These are phyloP conservation scores for Xylaria sp. DNA, from an alignment of 2,329 filamentous ascomycete genomes.

Conservation along the genomic window DNA sequence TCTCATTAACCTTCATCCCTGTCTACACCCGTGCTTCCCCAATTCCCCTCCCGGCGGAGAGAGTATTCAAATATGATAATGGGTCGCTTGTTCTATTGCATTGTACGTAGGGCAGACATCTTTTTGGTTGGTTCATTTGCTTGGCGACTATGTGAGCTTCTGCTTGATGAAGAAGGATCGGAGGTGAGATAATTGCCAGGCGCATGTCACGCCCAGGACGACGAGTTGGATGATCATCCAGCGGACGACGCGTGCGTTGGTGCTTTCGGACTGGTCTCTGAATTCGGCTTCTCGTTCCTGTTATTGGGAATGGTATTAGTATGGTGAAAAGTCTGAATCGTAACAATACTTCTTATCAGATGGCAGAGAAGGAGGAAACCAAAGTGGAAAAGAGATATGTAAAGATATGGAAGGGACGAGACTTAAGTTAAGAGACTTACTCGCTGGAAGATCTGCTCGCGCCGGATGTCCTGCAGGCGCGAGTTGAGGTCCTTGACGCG, in stretches of 20 bases:
- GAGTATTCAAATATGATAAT: not conserved
- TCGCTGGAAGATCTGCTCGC: slow-evolving; percentile 96
- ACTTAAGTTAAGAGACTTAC: slow-evolving; percentile 61
- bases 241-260: slow-evolving; percentile 89
- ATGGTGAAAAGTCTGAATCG: too few species aligned
- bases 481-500: slow-evolving; percentile 91
- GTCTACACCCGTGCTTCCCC: not conserved
- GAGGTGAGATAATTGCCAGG: slow-evolving; percentile 96
- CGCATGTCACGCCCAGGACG: slow-evolving; percentile 86
- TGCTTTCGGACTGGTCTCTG: slow-evolving; percentile 94
- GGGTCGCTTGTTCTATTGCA: not conserved
- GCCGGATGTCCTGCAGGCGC: slow-evolving; percentile 84
- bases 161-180: slow-evolving; percentile 99
- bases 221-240: slow-evolving; percentile 94
- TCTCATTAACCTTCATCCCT: not conserved
- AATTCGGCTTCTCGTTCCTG: slow-evolving; percentile 98
- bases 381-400: slow-evolving; percentile 1
- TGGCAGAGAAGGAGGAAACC: not conserved
- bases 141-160: slow-evolving; percentile 82
- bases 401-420: not conserved
- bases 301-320: slow-evolving; percentile 9
- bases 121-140: not conserved
- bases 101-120: slow-evolving; percentile 16
- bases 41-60: not conserved
- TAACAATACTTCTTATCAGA: not conserved